Conservation (phyloP, 805 yeast genomes). For the Hanseniaspora clermontiae region DNA sequence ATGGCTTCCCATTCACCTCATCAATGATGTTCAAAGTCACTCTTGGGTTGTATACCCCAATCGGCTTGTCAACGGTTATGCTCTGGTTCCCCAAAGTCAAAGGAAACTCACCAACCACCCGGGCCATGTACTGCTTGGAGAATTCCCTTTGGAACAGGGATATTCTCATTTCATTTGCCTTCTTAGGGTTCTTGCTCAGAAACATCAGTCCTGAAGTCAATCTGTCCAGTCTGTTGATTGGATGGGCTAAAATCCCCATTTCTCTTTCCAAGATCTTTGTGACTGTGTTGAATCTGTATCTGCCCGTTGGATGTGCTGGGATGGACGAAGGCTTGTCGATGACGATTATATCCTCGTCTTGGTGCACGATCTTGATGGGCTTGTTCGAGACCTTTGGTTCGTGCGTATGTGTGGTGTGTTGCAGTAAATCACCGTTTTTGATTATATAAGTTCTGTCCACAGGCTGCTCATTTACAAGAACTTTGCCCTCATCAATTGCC, state of each 20-base stretch:
- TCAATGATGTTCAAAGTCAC: constrained; percentile 51
- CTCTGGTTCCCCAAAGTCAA: constrained; percentile 22
- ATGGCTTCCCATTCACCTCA: constrained; percentile 39
- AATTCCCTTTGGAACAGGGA: constrained; percentile 66
- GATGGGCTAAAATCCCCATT: constrained; percentile 53
- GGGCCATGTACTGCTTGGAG: constrained; percentile 70
- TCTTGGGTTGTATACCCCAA: constrained; percentile 61
- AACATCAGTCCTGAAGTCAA: constrained; percentile 90
- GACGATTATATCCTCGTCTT: constrained; percentile 64
- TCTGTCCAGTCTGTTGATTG: constrained; percentile 81
- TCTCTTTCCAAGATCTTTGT: constrained; percentile 69
- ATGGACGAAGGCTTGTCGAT: constrained; percentile 90
- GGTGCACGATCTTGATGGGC: constrained; percentile 52
- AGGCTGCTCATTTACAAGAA: constrained; percentile 52
- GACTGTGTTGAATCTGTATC: constrained; percentile 61
- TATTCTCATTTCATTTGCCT: constrained; percentile 62
- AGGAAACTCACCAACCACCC: constrained; percentile 86
- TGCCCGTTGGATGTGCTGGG: constrained; percentile 92
- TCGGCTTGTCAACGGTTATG: constrained; percentile 51
- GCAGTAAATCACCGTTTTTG: constrained; percentile 69
- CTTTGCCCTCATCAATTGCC: constrained; percentile 50
- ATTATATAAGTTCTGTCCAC: constrained; percentile 56
- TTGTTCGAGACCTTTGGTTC: constrained; percentile 67
- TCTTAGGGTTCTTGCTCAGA: constrained; percentile 66
- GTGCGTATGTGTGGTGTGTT: constrained; percentile 72